phyloP scores from a whole-genome alignment of 768 basidiomycete species.

The Termitomyces sp. region DNA sequence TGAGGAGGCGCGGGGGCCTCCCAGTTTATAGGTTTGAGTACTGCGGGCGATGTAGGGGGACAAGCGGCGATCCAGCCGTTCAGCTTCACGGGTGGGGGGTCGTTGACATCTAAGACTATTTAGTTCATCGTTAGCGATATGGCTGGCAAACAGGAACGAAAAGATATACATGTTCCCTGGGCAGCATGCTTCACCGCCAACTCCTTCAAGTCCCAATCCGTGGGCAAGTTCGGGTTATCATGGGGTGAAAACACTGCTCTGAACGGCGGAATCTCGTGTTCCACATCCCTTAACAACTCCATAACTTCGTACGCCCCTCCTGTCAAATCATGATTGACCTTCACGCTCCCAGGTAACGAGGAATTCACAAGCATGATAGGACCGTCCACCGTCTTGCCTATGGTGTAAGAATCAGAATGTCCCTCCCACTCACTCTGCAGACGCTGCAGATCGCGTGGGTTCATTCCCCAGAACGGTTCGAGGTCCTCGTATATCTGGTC shows the following conservation, averaged over 20 bases:
- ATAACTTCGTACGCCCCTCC: constrained; percentile 30
- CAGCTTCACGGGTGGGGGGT: constrained; percentile 24
- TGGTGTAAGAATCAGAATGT: constrained; percentile 34
- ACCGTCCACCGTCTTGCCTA: constrained; percentile 31
- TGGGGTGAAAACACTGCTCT: constrained; percentile 50
- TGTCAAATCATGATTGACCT: constrained; percentile 19
- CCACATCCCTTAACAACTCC: constrained; percentile 37
- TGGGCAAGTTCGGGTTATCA: constrained; percentile 40
- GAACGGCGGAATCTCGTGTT: constrained; percentile 41
- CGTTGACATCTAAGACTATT: constrained; percentile 29
- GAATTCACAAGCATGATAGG: constrained; percentile 25
- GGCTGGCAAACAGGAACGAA: background rate
- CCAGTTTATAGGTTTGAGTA: constrained; percentile 23
- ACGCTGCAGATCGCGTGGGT: constrained; percentile 31
- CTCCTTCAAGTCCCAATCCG: constrained; percentile 31
- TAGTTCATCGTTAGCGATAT: background rate
- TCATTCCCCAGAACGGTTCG: constrained; percentile 74
- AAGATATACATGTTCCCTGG: constrained; percentile 30
- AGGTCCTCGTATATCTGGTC: constrained; percentile 71
- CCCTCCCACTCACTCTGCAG: constrained; percentile 35
- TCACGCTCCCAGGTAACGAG: constrained; percentile 22
- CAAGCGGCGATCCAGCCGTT: constrained; percentile 41
- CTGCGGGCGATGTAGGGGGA: constrained; percentile 29
- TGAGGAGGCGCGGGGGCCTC: constrained; percentile 15
- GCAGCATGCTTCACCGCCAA: constrained; percentile 35